These are phyloP conservation scores for Boletus reticuloceps DNA, from an alignment of 768 basidiomycete genomes.

Conservation along the genomic window DNA sequence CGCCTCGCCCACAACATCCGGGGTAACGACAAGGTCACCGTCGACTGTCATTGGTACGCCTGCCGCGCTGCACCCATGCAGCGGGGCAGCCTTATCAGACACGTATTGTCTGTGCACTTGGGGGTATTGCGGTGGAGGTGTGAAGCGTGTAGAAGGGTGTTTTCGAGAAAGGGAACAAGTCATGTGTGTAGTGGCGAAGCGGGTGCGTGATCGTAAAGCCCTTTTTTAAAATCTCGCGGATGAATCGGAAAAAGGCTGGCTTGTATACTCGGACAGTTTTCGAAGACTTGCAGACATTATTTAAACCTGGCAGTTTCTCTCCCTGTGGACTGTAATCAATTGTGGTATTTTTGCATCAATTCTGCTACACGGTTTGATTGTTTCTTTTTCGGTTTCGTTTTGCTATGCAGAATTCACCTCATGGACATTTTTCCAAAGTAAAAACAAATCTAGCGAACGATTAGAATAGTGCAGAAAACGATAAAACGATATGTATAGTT, in stretches of 20 bases:
- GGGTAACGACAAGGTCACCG: slow-evolving; percentile 16
- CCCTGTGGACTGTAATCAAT: neutral
- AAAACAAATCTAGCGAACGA: too few relatives aligned
- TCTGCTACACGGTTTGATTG: too few relatives aligned
- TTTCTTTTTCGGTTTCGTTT: too few relatives aligned
- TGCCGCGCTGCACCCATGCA: slow-evolving; percentile 20
- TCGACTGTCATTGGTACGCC: slow-evolving; percentile 8
- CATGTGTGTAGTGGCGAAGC: slow-evolving; percentile 6
- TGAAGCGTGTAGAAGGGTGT: slow-evolving; percentile 7
- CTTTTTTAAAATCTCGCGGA: neutral
- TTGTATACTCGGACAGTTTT: neutral
- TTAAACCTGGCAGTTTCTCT: neutral
- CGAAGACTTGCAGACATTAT: neutral
- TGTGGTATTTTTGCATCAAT: too few relatives aligned
- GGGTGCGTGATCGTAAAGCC: neutral
- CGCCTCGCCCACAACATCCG: slow-evolving; percentile 14
- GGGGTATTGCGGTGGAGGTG: slow-evolving; percentile 17
- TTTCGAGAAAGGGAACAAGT: slow-evolving; percentile 18
- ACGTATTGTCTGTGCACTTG: slow-evolving; percentile 18
- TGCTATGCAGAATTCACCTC: neutral
- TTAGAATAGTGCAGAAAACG: too few relatives aligned
- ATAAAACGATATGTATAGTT: neutral
- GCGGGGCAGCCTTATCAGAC: slow-evolving; percentile 18
- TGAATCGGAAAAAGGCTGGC: neutral
- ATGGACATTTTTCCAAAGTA: neutral